Evolutionary conservation across 1,139 yeast species (phyloP), one percentile per base, ranked within the genome.

Genomic region (Diutina ranongensis): DNA sequence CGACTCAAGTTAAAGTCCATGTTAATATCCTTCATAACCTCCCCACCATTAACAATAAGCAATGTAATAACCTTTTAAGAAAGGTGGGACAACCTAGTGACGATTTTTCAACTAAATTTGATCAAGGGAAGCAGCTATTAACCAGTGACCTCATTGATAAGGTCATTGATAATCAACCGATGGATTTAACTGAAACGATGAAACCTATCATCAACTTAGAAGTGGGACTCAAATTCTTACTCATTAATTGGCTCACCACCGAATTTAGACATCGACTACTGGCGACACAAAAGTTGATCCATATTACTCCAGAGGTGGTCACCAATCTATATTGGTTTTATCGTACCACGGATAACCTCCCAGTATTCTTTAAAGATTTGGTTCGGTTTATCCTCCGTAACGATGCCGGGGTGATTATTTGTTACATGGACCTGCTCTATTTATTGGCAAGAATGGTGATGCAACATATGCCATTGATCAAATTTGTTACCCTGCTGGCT

Each of bases 1-100:
- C 69, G 3, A 46, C 51, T 1, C 61, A 57, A 2, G 47, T 58
- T 49, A 51, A 61, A 57, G 50, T 67, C 16, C 87, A 81, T 55
- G 56, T 78, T 32, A 53, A 62, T 20, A 68, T 80, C 27, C 60
- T 82, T 32, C 65, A 68, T 50, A 78, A 78, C 50, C 58, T 82
- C 16, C 85, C 85, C 0, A 70, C 68, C 1, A 52, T 72, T 40
- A 71, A 71, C 48, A 75, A 74, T 52, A 67, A 70, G 36, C 79
- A 74, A 52, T 69, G 76, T 49, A 74, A 70, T 47, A 74, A 67
- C 50, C 74, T 76, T 20, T 55, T 74, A 38, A 66, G 62, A 48
- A 67, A 71, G 57, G 59, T 72, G 72, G 53, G 63, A 8, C 54
- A 58, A 0, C 54, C 55, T 12, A 61, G 61, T 1, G 58, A 59